Conservation (phyloP, 2,329 filamentous ascomycete genomes). For the Aspergillus uvarum region DNA sequence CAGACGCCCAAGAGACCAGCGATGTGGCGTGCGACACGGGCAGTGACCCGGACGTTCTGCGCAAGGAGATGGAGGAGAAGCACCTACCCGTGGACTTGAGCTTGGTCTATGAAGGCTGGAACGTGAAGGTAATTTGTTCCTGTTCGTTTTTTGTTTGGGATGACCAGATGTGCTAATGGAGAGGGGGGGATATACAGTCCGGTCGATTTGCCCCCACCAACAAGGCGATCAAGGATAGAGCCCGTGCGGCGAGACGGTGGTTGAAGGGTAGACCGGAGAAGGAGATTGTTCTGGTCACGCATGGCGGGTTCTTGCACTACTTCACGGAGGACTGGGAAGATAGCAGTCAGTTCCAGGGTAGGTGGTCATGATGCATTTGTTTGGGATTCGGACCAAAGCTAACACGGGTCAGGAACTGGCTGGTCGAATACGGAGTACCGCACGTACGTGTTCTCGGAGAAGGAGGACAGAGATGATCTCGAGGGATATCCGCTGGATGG, state of each 20-base stretch:
- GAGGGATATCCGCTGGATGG: slow-evolving; percentile 36
- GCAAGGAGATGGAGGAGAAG: slow-evolving; percentile 59
- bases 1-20: slow-evolving; percentile 76
- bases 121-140: slow-evolving; percentile 56
- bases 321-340: slow-evolving; percentile 79
- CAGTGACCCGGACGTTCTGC: slow-evolving; percentile 55
- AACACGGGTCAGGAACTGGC: slow-evolving; percentile 58
- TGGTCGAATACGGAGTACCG: slow-evolving; percentile 75
- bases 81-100: slow-evolving; percentile 61
- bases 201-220: slow-evolving; percentile 48
- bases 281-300: slow-evolving; percentile 74
- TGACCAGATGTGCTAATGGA: not conserved
- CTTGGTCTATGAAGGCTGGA: slow-evolving; percentile 67
- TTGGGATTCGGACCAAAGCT: not conserved
- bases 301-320: slow-evolving; percentile 82
- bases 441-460: slow-evolving; percentile 63
- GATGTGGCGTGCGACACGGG: slow-evolving; percentile 76
- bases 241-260: slow-evolving; percentile 60
- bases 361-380: slow-evolving; percentile 8
- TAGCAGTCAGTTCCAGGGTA: slow-evolving; percentile 49
- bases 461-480: slow-evolving; percentile 50
- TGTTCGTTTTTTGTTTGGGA: not conserved
- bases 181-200: slow-evolving; percentile 23
- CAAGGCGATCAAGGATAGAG: slow-evolving; percentile 59
- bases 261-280: slow-evolving; percentile 57